A percentile compares a stretch with the other conserved stretches of the same genome.
Evolutionary conservation across 805 yeast genomes (phyloP).

Genomic region (Saturnispora mendoncae): DNA sequence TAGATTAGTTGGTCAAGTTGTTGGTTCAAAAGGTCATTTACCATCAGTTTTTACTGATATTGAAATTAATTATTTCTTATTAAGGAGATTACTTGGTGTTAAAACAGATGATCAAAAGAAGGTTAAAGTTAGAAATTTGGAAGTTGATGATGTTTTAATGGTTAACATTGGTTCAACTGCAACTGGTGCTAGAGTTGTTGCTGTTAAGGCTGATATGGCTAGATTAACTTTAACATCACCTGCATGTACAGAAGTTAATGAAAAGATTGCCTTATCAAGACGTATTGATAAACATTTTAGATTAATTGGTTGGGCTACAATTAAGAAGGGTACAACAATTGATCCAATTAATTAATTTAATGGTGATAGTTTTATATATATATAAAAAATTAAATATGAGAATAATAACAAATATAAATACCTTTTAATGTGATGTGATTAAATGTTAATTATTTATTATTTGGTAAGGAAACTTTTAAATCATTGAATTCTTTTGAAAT

Average conservation of each 20-base stretch:
- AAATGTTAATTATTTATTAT: neutral
- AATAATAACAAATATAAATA: conserved; percentile 3
- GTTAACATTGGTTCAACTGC: conserved; percentile 99
- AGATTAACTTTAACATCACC: conserved; percentile 94
- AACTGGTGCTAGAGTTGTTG: conserved; percentile 97
- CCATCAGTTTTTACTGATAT: conserved; percentile 96
- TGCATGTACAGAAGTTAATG: conserved; percentile 97
- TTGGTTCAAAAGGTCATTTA: conserved; percentile 92
- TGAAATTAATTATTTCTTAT: conserved; percentile 91
- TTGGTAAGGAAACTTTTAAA: neutral
- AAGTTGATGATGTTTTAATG: conserved; percentile 93
- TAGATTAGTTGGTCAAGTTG: conserved; percentile 97
- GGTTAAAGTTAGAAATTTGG: conserved; percentile 92
- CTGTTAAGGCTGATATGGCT: conserved; percentile 99
- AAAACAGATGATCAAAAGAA: conserved; percentile 96
- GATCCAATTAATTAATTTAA: conserved; percentile 52
- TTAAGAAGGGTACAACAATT: conserved; percentile 84
- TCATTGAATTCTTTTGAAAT: conserved; percentile 31
- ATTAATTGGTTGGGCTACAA: conserved; percentile 99
- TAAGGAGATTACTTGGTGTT: conserved; percentile 96
- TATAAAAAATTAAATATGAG: neutral
- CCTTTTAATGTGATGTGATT: no score
- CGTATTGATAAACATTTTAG: conserved; percentile 99
- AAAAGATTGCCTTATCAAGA: conserved; percentile 96
- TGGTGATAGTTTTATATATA: neutral